phyloP scores from a whole-genome alignment of 441 rosid genomes.

The Arabidopsis lyrata region DNA sequence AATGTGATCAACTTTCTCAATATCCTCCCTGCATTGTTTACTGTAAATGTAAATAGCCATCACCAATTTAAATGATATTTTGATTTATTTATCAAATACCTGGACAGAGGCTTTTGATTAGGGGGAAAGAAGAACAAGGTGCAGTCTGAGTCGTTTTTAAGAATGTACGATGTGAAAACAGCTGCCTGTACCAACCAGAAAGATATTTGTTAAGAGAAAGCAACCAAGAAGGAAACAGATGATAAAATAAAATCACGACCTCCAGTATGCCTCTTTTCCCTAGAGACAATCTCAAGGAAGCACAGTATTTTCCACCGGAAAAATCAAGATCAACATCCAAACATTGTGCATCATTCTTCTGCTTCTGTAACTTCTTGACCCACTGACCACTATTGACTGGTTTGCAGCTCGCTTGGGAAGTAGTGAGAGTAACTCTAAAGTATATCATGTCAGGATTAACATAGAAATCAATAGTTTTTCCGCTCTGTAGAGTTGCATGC shows the following conservation, averaged over 20 bases:
- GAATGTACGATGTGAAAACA: constrained; percentile 71
- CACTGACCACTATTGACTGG: constrained; percentile 89
- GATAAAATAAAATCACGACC: constrained; percentile 56
- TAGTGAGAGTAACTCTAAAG: constrained; percentile 72
- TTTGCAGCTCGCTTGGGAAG: constrained; percentile 75
- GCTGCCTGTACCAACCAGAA: constrained; percentile 70
- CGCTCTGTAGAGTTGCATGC: constrained; percentile 74
- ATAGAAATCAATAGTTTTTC: constrained; percentile 84
- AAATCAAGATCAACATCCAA: constrained; percentile 91
- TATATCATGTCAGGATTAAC: constrained; percentile 79
- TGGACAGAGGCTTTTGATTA: constrained; percentile 69
- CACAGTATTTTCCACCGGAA: constrained; percentile 82
- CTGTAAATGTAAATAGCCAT: constrained; percentile 31
- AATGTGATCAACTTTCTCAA: constrained; percentile 54
- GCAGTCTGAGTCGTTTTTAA: constrained; percentile 82
- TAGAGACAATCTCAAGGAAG: constrained; percentile 82
- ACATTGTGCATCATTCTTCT: constrained; percentile 57
- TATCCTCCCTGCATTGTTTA: constrained; percentile 66
- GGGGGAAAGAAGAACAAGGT: constrained; percentile 62
- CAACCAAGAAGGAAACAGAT: constrained; percentile 39
- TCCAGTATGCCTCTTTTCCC: constrained; percentile 88
- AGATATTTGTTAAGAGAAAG: constrained; percentile 11
- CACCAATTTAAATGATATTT: constrained; percentile 10
- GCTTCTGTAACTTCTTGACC: constrained; percentile 81
- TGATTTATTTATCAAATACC: constrained; percentile 57